Conservation (phyloP, 148 eudicot species). For the Mesembryanthemum crystallinum region DNA sequence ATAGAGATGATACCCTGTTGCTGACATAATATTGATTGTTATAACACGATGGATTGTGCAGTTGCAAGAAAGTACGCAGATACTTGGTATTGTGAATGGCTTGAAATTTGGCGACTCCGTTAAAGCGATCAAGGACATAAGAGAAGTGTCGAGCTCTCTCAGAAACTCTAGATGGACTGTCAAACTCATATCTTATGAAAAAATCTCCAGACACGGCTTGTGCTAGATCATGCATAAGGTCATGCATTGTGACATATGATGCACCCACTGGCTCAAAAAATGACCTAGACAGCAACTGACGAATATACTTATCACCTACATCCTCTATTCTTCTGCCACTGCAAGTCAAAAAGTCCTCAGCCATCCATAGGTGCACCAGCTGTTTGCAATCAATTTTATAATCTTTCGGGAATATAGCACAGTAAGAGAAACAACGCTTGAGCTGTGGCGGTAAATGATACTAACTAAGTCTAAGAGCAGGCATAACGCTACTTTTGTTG, state of each 20-base stretch:
- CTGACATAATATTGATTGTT: too few species aligned
- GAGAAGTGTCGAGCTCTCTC: conserved; percentile 11
- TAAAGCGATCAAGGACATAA: background rate
- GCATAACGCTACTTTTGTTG: background rate
- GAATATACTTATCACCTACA: background rate
- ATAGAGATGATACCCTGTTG: background rate
- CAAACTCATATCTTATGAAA: background rate
- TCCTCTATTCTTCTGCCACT: background rate
- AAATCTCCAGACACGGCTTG: background rate
- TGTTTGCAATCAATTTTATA: background rate
- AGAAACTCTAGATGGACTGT: background rate
- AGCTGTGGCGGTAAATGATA: conserved; percentile 6
- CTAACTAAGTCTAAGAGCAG: conserved; percentile 19
- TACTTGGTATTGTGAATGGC: background rate
- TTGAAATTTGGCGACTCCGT: background rate
- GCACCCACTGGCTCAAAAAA: background rate
- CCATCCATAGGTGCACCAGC: conserved; percentile 22
- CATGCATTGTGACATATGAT: background rate
- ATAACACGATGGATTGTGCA: too few species aligned
- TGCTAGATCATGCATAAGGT: background rate
- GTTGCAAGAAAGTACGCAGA: background rate
- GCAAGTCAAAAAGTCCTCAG: background rate
- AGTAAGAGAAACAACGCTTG: conserved; percentile 17
- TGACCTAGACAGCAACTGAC: background rate
- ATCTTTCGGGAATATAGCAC: conserved; percentile 19